Evolutionary conservation across 176 grass and related monocot species (phyloP), one percentile per base, ranked within the genome.

Genomic region (Areca catechu): DNA sequence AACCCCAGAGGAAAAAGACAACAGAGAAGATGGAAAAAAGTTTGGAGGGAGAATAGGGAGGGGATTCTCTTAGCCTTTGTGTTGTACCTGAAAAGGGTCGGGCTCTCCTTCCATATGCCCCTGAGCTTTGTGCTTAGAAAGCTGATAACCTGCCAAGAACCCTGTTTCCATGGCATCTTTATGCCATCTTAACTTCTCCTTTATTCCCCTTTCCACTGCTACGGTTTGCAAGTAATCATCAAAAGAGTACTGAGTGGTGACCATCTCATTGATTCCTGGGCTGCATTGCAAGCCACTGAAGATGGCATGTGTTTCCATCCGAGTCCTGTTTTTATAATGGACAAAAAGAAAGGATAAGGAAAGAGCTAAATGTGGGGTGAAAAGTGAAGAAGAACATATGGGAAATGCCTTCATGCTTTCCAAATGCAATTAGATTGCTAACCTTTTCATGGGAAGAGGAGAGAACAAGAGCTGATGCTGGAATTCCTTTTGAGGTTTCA

Each of bases 391-490:
- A 64, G 69, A n/a, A n/a, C n/a, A 64, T 37, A 12, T 56, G 16
- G 66, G 4, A 65, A 57, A 76, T 74, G 49, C 67, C 49, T 61
- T 66, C 52, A 29, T 56, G 21, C 53, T 27, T 54, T 62, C 22
- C 49, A 22, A 15, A 66, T 73, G 50, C 76, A 78, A 68, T 17
- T 56, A 19, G 17, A 14, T 52, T 15, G 50, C 72, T 16, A 80
- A 93, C 94, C 88, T 98, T 98, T 98, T 83, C 83, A 93, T 81
- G 78, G 72, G 58, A n/a, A 78, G 65, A 21, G 55, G 60, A n/a
- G 47, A 53, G 27, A 58, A 58, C 66, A 76, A 28, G 16, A 61
- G 58, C 57, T 82, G 72, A 62, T 73, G 76, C 73, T 78, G 67
- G 70, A 85, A 76, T 29, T 85, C 77, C 61, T 84, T 77, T 76